Percentiles rank a stretch among this genome's conserved stretches.
Evolutionary conservation across 345 rosid genomes (phyloP).

Genomic region (Cardamine occulta): DNA sequence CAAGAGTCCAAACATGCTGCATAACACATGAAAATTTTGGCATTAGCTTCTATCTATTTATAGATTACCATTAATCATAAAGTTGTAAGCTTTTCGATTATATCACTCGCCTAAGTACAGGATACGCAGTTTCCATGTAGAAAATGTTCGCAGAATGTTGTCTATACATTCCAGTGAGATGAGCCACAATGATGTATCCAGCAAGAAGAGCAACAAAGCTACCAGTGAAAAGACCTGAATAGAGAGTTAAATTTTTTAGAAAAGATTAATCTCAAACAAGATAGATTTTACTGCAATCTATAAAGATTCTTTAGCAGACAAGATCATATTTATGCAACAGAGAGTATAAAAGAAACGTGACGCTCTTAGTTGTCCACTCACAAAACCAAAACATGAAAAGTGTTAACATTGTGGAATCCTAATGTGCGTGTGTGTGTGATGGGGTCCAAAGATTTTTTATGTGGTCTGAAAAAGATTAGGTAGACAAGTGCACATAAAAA

Average conservation of each 20-base stretch:
- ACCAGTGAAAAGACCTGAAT: conserved; percentile 88
- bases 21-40: conserved; percentile 28
- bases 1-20: conserved; percentile 94
- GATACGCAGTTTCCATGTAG: conserved; percentile 97
- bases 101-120: conserved; percentile 83
- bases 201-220: conserved; percentile 87
- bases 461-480: conserved; percentile 25
- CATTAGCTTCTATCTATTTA: conserved; percentile 26
- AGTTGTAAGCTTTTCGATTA: not conserved
- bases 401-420: conserved; percentile 41
- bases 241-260: not conserved
- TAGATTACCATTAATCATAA: conserved; percentile 5
- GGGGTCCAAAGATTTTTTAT: conserved; percentile 41
- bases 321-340: conserved; percentile 39
- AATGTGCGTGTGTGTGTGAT: conserved; percentile 41
- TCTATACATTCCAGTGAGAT: conserved; percentile 80
- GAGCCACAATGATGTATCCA: conserved; percentile 90
- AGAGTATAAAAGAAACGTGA: conserved; percentile 49
- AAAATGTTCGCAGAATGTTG: conserved; percentile 58
- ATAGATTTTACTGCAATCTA: not conserved
- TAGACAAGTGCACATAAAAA: conserved; percentile 28
- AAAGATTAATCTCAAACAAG: not conserved
- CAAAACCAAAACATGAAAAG: conserved; percentile 33
- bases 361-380: conserved; percentile 57
- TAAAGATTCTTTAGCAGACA: conserved; percentile 38